phyloP scores from a whole-genome alignment of 768 basidiomycete genomes.

The Leccinum variicolor region DNA sequence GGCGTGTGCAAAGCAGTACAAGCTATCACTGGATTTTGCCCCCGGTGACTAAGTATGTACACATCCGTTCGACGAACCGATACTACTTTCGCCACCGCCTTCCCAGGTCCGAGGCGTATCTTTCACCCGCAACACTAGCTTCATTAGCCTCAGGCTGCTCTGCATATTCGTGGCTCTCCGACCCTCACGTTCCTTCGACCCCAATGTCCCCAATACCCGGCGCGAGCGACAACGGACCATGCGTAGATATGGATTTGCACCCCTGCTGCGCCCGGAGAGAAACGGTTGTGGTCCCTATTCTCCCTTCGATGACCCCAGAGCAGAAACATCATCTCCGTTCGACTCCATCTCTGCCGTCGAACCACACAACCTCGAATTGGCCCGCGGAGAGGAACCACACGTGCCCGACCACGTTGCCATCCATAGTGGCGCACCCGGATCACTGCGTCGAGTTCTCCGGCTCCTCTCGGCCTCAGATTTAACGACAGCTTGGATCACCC shows the following conservation, averaged over 20 bases:
- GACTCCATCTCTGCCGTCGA: slow-evolving; percentile 46
- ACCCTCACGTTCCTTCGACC: slow-evolving; percentile 62
- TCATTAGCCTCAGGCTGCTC: slow-evolving; percentile 31
- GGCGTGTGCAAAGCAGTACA: no score
- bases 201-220: slow-evolving; percentile 68
- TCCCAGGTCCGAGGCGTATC: slow-evolving; percentile 40
- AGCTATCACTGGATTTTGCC: no score
- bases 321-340: slow-evolving; percentile 34
- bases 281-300: slow-evolving; percentile 42
- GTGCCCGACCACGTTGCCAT: slow-evolving; percentile 8
- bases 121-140: slow-evolving; percentile 36
- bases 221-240: slow-evolving; percentile 91
- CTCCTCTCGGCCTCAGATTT: slow-evolving; percentile 34
- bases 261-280: slow-evolving; percentile 69
- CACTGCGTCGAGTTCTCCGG: neutral
- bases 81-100: slow-evolving; percentile 39
- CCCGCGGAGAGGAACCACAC: slow-evolving; percentile 31
- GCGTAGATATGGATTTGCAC: slow-evolving; percentile 86
- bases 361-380: slow-evolving; percentile 43
- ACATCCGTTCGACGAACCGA: slow-evolving; percentile 32
- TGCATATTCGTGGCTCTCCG: slow-evolving; percentile 56
- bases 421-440: slow-evolving; percentile 2
- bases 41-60: slow-evolving; percentile 25
- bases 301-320: slow-evolving; percentile 30
- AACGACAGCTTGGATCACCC: slow-evolving; percentile 48